Percentiles rank a stretch among this genome's conserved stretches.
Evolutionary conservation across 768 basidiomycete species (phyloP).

Genomic region (Amanita phalloides): DNA sequence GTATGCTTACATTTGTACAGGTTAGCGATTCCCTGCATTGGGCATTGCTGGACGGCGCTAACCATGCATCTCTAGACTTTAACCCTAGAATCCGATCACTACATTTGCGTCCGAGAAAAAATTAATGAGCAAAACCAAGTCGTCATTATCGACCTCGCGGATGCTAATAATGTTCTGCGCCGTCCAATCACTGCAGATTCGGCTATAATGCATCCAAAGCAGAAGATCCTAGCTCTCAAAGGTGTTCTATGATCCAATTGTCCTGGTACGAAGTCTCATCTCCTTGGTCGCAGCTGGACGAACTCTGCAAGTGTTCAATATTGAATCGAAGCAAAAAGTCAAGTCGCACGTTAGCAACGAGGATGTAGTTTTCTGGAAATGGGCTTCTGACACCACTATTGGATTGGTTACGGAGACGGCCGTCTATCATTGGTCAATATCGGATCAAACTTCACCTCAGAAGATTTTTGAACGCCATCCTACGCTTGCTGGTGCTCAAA

Average conservation of each 20-base stretch:
- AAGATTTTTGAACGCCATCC: conserved; percentile 97
- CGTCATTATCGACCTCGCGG: conserved; percentile 95
- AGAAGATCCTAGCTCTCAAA: conserved; percentile 95
- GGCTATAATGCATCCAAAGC: conserved; percentile 94
- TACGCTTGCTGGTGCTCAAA: conserved; percentile 88
- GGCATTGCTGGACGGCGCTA: background rate
- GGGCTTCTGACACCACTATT: conserved; percentile 85
- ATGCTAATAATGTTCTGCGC: conserved; percentile 95
- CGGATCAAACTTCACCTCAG: conserved; percentile 69
- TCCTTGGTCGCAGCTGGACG: conserved; percentile 57
- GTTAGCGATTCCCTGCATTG: conserved; percentile 15
- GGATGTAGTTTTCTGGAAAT: conserved; percentile 98
- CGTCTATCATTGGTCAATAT: conserved; percentile 86
- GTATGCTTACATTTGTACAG: conserved; percentile 13
- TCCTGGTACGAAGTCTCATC: conserved; percentile 4
- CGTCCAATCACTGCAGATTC: conserved; percentile 97
- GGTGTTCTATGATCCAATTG: conserved; percentile 35
- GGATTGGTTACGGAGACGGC: conserved; percentile 93
- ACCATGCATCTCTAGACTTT: conserved; percentile 45
- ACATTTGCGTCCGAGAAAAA: conserved; percentile 96
- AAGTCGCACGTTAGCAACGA: conserved; percentile 91
- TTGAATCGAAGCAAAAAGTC: conserved; percentile 96
- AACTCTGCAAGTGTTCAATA: conserved; percentile 96
- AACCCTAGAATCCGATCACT: conserved; percentile 96
- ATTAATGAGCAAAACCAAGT: conserved; percentile 94